Conservation (phyloP, 768 basidiomycete species). For the Kondoa subrosea region DNA sequence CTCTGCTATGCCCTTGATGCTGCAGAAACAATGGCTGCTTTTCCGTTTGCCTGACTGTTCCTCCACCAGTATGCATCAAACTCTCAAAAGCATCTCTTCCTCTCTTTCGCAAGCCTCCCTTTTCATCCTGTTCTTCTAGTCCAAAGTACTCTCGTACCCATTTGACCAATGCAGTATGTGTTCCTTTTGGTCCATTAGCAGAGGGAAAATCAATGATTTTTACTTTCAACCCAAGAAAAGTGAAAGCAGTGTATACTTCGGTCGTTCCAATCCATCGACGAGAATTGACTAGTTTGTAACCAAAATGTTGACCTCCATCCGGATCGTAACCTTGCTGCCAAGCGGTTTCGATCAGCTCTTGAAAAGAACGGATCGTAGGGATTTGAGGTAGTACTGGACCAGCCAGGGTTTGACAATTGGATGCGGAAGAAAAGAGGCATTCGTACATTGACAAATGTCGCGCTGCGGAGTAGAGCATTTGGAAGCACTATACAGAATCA, state of each 20-base stretch:
- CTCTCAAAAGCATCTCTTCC: slow-evolving; percentile 9
- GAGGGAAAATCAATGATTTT: slow-evolving; percentile 25
- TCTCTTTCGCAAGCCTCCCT: neutral
- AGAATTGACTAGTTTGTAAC: slow-evolving; percentile 17
- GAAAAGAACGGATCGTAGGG: slow-evolving; percentile 22
- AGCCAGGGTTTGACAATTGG: neutral
- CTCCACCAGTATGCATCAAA: slow-evolving; percentile 10
- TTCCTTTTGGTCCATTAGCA: neutral
- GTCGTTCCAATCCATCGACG: slow-evolving; percentile 27
- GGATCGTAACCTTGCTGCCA: slow-evolving; percentile 26
- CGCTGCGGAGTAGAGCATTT: slow-evolving; percentile 9
- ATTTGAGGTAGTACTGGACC: slow-evolving; percentile 4
- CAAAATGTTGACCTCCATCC: slow-evolving; percentile 20
- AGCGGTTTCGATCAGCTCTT: slow-evolving; percentile 21
- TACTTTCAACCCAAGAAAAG: slow-evolving; percentile 21
- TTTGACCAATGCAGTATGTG: slow-evolving; percentile 9
- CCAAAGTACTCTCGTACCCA: slow-evolving; percentile 25
- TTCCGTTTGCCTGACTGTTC: neutral
- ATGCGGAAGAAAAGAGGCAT: neutral
- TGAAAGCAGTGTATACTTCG: slow-evolving; percentile 24
- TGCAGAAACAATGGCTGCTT: slow-evolving; percentile 27
- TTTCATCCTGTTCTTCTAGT: neutral
- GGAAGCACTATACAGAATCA: neutral
- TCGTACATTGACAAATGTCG: slow-evolving; percentile 3
- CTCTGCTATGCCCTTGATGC: slow-evolving; percentile 25